Percentiles rank a stretch among this genome's conserved stretches.
Evolutionary conservation across 768 basidiomycete species (phyloP).

Genomic region (Boletales sp.): DNA sequence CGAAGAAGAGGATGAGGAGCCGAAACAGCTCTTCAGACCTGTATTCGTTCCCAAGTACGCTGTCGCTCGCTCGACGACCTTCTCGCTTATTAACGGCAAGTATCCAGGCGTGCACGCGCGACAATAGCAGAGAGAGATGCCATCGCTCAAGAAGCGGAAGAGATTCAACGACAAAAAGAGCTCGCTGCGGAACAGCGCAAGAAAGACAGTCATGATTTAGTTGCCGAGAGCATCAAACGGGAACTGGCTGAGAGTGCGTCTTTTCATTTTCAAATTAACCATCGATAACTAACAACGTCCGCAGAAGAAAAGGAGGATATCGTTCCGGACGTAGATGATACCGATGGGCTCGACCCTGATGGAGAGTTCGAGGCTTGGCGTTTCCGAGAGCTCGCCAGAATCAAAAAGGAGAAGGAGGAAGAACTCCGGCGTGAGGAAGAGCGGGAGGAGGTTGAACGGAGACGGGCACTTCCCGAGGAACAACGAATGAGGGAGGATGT

Average conservation of each 20-base stretch:
- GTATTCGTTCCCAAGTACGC: constrained; percentile 93
- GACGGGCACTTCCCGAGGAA: constrained; percentile 90
- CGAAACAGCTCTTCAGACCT: constrained; percentile 80
- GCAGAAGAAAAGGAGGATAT: constrained; percentile 86
- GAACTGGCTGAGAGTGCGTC: constrained; percentile 88
- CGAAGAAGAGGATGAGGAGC: constrained; percentile 66
- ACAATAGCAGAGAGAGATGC: constrained; percentile 71
- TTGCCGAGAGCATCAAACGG: constrained; percentile 89
- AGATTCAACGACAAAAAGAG: constrained; percentile 64
- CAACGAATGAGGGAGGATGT: constrained; percentile 90
- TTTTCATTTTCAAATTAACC: not conserved
- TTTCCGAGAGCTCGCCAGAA: constrained; percentile 85
- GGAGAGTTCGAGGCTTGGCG: constrained; percentile 97
- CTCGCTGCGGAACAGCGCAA: constrained; percentile 77
- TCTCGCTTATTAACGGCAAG: not conserved
- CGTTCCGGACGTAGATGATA: constrained; percentile 89
- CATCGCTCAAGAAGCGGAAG: constrained; percentile 71
- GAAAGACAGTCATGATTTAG: constrained; percentile 86
- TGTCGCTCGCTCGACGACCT: not conserved
- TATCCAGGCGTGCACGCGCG: constrained; percentile 61
- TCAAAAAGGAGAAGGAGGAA: constrained; percentile 92
- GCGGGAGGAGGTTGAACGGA: constrained; percentile 85
- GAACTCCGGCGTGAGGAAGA: constrained; percentile 79
- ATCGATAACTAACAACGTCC: not conserved
- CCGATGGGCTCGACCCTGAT: constrained; percentile 86